Evolutionary conservation across 164 flowering plant species (phyloP), one percentile per base, ranked within the genome.

Genomic region (Nelumbo lutea): DNA sequence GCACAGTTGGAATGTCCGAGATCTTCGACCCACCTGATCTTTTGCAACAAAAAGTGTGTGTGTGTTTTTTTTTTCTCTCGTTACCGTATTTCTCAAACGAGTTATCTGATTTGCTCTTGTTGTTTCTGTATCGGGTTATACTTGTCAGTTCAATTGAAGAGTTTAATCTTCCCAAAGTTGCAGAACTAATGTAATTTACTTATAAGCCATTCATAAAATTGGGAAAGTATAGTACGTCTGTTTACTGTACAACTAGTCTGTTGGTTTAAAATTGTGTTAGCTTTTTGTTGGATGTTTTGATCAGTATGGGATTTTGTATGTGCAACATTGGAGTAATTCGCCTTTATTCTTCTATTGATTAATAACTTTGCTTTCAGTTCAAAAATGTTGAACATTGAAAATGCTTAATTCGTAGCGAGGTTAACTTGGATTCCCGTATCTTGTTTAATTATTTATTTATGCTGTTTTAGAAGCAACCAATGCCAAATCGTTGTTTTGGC

Each of bases 1-100:
- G 97, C 13, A 66, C 79, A 0, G 93, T 91, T 67, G 97, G 97
- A 73, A 91, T 88, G 97, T 46, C 89, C 51, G 97, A 91, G 74
- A 59, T 82, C 74, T 90, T 87, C 72, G 97, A 91, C 82, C 64
- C 87, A 62, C 78, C 89, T 45, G 70, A 69, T 27, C 66, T 85
- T 70, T 73, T 91, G 75, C 87, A 82, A 62, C 77, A 80, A 58
- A 91, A 91, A 74, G 97, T 88, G 62, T n/a, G 59, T 9, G 27
- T 27, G 62, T n/a, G 59, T 9, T 0, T 27, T n/a, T 62, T 64
- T 65, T 55, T 60, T 4, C 1, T 38, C 46, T 39, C 7, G 66
- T 39, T 46, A 48, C 46, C 27, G 40, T 9, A 47, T 69, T 50
- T 44, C 48, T 53, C 1, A 6, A n/a, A 48, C 51, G 61, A 44